Conservation (phyloP, 768 basidiomycete species). For the Lactifluus piperatus region DNA sequence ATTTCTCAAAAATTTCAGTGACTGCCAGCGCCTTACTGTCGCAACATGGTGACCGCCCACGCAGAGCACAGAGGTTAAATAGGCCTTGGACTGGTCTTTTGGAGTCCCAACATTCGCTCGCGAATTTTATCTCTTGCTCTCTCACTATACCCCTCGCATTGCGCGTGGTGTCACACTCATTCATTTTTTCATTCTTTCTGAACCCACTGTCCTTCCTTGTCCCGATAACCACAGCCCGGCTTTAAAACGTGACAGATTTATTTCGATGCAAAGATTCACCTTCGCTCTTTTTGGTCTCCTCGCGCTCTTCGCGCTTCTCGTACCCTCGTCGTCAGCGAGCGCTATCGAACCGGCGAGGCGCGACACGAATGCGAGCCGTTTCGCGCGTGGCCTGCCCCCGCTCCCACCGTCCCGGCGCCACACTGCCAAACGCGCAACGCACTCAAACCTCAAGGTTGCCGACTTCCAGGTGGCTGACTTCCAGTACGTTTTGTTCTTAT, state of each 20-base stretch:
- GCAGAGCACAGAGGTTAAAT: not conserved
- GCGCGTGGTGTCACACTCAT: not conserved
- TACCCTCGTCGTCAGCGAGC: not conserved
- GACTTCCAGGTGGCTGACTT: not conserved
- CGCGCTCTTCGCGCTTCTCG: not conserved
- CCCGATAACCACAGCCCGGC: not conserved
- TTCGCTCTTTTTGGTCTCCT: slow-evolving; percentile 1
- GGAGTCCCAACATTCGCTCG: not conserved
- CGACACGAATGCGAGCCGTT: not conserved
- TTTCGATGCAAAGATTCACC: not conserved
- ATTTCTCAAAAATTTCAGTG: not conserved
- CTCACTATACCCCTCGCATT: not conserved
- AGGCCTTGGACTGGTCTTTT: not conserved
- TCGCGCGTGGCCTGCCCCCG: slow-evolving; percentile 1
- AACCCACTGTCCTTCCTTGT: not conserved
- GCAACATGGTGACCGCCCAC: not conserved
- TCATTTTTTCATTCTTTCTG: not conserved
- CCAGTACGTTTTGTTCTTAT: no score
- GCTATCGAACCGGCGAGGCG: not conserved
- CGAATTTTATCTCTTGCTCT: not conserved
- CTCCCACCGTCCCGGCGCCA: not conserved
- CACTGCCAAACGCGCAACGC: not conserved
- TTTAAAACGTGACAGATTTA: no score
- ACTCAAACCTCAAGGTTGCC: not conserved
- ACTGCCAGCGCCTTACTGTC: not conserved